Conservation (phyloP, 192 early-diverging fungal genomes). For the Oehlia diaphana region DNA sequence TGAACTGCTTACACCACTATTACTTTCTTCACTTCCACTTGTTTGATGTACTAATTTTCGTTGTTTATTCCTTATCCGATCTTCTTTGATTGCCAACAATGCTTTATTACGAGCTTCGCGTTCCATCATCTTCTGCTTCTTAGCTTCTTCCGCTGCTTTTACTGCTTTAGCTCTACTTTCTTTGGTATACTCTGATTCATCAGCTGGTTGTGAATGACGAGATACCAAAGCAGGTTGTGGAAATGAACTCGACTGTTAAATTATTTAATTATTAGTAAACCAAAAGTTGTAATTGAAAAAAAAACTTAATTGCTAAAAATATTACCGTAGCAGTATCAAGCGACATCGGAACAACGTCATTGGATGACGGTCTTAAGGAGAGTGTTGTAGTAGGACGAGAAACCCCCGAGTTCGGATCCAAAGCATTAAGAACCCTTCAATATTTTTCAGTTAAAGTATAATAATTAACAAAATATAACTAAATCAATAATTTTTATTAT, state of each 20-base stretch:
- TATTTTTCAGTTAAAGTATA: background rate
- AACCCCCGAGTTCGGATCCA: background rate
- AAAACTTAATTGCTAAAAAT: no score
- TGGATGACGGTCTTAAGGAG: background rate
- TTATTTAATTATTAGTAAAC: background rate
- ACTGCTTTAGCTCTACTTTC: background rate
- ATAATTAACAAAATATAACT: background rate
- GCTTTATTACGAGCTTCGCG: constrained; percentile 6
- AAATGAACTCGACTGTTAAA: background rate
- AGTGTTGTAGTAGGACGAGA: background rate
- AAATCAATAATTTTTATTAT: background rate
- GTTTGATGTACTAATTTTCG: background rate
- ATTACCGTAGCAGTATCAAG: no score
- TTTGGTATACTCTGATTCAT: background rate
- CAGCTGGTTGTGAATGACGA: background rate
- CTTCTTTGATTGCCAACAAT: constrained; percentile 9
- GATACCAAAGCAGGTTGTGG: background rate
- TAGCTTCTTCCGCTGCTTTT: background rate
- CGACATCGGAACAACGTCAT: background rate
- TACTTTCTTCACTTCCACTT: background rate
- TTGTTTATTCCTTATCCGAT: background rate
- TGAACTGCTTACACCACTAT: background rate
- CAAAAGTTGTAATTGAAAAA: background rate
- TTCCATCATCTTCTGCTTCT: background rate
- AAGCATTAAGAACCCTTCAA: background rate